Evolutionary conservation across 2,329 filamentous ascomycete genomes (phyloP), one percentile per base, ranked within the genome.

Genomic region (Colletotrichum higginsianum): DNA sequence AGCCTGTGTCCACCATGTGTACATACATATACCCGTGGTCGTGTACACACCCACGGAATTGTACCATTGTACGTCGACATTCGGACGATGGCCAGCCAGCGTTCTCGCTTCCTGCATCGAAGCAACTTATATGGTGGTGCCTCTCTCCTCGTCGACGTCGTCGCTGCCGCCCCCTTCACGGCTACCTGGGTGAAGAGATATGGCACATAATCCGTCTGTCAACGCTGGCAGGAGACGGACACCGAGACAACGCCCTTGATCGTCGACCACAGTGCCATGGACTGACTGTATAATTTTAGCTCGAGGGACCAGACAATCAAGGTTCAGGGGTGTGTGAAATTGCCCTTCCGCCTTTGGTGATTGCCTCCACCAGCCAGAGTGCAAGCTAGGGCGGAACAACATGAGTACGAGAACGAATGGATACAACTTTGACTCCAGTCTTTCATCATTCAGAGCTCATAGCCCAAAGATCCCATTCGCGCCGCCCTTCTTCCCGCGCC

Each of bases 271-370:
- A 26, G 13, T 66, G 38, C 46, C 40, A 47, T 60, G 40, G 21
- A 30, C 38, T 26, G 64, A 21, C 64, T 26, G 38, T 42, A 52
- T 44, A 57, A 58, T 52, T 63, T 18, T 62, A 46, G 64, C 64
- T 61, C 64, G 16, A 23, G 38, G 44, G 44, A 11, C 57, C 64
- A 47, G 38, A 38, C 44, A n/a, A 55, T 30, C 68, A 67, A 57
- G 68, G 68, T 71, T 61, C 68, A 67, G 42, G 68, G 68, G 64
- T 50, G 44, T 26, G 44, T 57, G 26, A 67, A 67, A 71, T 71
- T 71, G 38, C 50, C 38, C 60, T 42, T 62, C 47, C 35, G 35
- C n/a, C 38, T 67, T 67, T 49, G 67, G 23, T 7, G 57, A 64
- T 44, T 52, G 50, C 68, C 26, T 61, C 68, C 50, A 18, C 8